Evolutionary conservation across 2,329 filamentous ascomycete species (phyloP), one percentile per base, ranked within the genome.

Genomic region (Mycosphaerella arachidis): DNA sequence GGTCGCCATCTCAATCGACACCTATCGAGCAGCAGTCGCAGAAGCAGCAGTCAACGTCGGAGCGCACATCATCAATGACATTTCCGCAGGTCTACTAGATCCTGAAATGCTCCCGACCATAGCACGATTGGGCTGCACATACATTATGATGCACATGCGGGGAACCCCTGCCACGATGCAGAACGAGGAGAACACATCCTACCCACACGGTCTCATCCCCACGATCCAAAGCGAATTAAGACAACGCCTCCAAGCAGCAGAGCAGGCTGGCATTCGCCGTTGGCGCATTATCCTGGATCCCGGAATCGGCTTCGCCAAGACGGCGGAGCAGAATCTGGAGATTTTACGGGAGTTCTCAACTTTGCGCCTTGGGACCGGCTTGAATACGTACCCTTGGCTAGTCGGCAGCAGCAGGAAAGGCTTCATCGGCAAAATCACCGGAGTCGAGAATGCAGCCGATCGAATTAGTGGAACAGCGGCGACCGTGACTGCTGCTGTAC

Each of bases 261-360:
- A 95, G 74, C 82, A 79, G 13, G 92, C 91, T 0, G 94, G 94
- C 0, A 84, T 99, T 48, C 83, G 90, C 4, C 87, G 92, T 53
- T 99, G 94, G 94, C 89, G 93, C 65, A 95, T 99, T 65, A 86
- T 97, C 35, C 84, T 97, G 1, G 94, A 99, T 72, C 94, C 94
- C 0, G 94, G 94, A 0, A 84, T 99, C 33, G 94, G 94, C 0
- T 99, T 99, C 72, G 92, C 94, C 58, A 99, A 99, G 78, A 87
- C 85, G 0, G 80, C 82, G 56, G 80, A 82, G 45, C 91, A 97
- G 73, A 97, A 97, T 74, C 77, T 97, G 2, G 86, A 91, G 67
- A 77, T 99, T 2, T 78, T 99, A 35, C 81, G 89, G 8, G 77
- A 84, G 1, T 78, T 97, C 6, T 84, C 89, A 64, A 77, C 96